A percentile compares a stretch with the other conserved stretches of the same genome.
These are phyloP conservation scores for Radiomyces spectabilis DNA, from an alignment of 192 early-diverging fungal genomes.

Conservation along the genomic window DNA sequence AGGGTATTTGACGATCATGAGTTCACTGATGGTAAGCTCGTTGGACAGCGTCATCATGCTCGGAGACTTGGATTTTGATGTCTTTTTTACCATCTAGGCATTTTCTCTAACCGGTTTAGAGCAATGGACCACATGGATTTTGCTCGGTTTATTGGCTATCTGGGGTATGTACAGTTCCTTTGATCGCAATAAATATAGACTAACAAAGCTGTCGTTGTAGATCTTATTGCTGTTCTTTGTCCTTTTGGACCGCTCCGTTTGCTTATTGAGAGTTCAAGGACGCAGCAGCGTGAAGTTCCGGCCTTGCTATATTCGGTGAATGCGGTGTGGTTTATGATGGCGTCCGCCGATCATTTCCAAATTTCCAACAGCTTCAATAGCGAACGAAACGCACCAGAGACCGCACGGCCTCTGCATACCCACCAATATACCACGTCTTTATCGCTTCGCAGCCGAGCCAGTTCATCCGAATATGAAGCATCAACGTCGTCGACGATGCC, in stretches of 20 bases:
- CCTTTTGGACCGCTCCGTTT: slow-evolving; percentile 82
- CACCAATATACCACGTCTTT: not conserved
- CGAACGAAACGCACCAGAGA: not conserved
- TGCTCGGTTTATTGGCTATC: slow-evolving; percentile 67
- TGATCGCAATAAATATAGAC: too few species aligned
- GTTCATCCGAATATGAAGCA: not conserved
- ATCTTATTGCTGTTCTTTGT: slow-evolving; percentile 85
- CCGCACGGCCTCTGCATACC: not conserved
- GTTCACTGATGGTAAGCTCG: slow-evolving; percentile 66
- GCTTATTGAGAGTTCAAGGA: slow-evolving; percentile 67
- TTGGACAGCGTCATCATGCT: not conserved
- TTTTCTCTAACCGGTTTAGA: slow-evolving; percentile 60
- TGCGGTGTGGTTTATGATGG: slow-evolving; percentile 73
- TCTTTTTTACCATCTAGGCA: slow-evolving; percentile 40
- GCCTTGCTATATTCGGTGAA: slow-evolving; percentile 66
- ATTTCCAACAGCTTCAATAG: slow-evolving; percentile 9
- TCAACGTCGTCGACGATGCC: slow-evolving; percentile 1
- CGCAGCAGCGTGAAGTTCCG: slow-evolving; percentile 71
- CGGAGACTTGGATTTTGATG: slow-evolving; percentile 1
- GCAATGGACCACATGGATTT: slow-evolving; percentile 79
- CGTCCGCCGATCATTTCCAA: slow-evolving; percentile 31
- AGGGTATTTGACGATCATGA: slow-evolving; percentile 71
- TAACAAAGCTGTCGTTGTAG: slow-evolving; percentile 37
- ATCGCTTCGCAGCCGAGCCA: not conserved
- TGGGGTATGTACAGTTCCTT: slow-evolving; percentile 83